Evolutionary conservation across 345 rosid genomes (phyloP), one percentile per base, ranked within the genome.

Genomic region (Corchorus olitorius): DNA sequence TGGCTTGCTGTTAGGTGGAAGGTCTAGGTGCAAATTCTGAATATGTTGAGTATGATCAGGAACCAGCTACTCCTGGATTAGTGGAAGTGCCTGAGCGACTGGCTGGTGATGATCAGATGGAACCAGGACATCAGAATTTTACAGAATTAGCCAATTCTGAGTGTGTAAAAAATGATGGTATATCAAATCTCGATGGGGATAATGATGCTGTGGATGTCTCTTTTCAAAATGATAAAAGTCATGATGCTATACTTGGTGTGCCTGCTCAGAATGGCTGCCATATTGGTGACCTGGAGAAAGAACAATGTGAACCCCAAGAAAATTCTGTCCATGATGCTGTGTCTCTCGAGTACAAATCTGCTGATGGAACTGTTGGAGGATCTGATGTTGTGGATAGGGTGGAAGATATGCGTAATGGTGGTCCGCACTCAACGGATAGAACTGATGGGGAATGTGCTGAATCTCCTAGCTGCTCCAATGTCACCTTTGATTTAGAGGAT

Each of bases 41-140:
- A 79, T 72, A 73, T 63, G 12, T 66, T 5, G 98, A 89, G 79
- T 88, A 87, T 83, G 96, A 97, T 16, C 91, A 94, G 83, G 99
- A 97, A 81, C 97, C 97, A 65, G 84, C 89, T 70, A 94, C 99
- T 76, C 98, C 99, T 78, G 97, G 94, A 77, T 81, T 94, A 80
- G 86, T 87, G 71, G 89, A 90, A 84, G 97, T 86, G 85, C 88
- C 93, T 76, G 90, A 91, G 77, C 86, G 85, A 55, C 84, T 87
- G 77, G 88, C 82, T 53, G 83, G 83, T 58, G 94, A 88, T 83
- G 97, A 90, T 83, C 94, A 87, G 72, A 39, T 86, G 82, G 97
- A 90, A 73, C 80, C 82, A 75, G 98, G 88, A 73, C 87, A 86
- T 81, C 83, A 70, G 63, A 84, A 77, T 84, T 75, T 75, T 27